These are phyloP conservation scores for Kitagawia praeruptora DNA, from an alignment of 129 eudicot species.

Conservation along the genomic window DNA sequence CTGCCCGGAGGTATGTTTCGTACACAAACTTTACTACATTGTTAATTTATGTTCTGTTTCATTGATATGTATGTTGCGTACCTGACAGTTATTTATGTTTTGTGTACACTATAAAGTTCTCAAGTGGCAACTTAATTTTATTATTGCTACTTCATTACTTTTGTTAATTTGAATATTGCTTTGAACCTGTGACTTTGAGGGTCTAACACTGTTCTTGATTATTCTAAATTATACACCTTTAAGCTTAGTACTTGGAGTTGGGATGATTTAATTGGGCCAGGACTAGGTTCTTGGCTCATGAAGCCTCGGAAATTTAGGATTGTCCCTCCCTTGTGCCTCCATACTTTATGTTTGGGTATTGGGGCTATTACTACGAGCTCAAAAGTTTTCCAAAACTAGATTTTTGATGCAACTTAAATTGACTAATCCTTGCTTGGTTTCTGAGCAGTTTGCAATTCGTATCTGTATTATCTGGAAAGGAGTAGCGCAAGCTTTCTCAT, in stretches of 20 bases:
- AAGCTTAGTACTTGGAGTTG: background rate
- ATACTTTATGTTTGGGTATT: background rate
- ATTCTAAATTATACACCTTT: background rate
- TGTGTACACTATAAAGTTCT: background rate
- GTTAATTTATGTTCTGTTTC: background rate
- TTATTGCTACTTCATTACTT: background rate
- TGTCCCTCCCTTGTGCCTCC: background rate
- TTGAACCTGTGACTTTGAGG: background rate
- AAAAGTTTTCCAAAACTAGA: background rate
- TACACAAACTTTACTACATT: background rate
- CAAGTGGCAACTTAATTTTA: background rate
- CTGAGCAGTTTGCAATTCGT: background rate
- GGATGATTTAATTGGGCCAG: background rate
- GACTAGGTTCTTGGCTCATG: background rate
- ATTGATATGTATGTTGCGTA: background rate
- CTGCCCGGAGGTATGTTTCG: constrained; percentile 83
- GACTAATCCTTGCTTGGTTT: background rate
- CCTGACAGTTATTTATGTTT: background rate
- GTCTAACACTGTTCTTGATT: background rate
- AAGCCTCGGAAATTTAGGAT: background rate
- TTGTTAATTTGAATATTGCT: background rate
- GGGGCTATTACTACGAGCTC: background rate
- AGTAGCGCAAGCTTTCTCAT: background rate
- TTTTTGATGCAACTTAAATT: background rate
- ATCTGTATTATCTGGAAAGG: background rate